These are phyloP conservation scores for Biscutella laevigata DNA, from an alignment of 441 rosid species.

Conservation along the genomic window DNA sequence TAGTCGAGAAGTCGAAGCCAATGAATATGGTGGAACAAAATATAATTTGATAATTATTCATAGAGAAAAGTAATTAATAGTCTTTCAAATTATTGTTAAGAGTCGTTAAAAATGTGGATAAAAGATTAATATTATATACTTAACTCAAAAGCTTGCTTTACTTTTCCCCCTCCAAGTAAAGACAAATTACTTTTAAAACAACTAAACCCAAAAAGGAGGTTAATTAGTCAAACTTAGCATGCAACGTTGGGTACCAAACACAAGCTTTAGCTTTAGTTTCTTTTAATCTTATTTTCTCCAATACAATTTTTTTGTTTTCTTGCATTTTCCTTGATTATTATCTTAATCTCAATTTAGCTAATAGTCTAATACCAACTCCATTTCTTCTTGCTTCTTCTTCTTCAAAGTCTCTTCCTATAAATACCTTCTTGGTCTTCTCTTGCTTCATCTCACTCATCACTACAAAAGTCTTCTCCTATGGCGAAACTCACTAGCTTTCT, in stretches of 20 bases:
- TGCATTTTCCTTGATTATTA: neutral
- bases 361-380: conserved; percentile 51
- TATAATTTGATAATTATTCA: too few relatives aligned
- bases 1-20: too few relatives aligned
- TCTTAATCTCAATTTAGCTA: conserved; percentile 6
- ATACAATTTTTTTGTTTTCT: neutral
- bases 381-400: conserved; percentile 3
- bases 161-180: conserved; percentile 5
- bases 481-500: conserved; percentile 25
- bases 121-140: neutral
- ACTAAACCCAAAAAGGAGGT: conserved; percentile 3
- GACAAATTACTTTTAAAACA: conserved; percentile 3
- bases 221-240: conserved; percentile 22
- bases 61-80: neutral
- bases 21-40: neutral
- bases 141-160: conserved; percentile 13
- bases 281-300: neutral
- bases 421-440: conserved; percentile 21
- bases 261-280: conserved; percentile 2
- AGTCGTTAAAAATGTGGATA: conserved; percentile 21
- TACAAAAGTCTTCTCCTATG: conserved; percentile 22
- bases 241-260: conserved; percentile 24
- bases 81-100: conserved; percentile 11
- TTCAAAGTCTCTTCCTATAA: conserved; percentile 19
- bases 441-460: conserved; percentile 24